A percentile compares a stretch with the other conserved stretches of the same genome.
Evolutionary conservation across 306 rosid genomes (phyloP).

Genomic region (Castanea crenata): DNA sequence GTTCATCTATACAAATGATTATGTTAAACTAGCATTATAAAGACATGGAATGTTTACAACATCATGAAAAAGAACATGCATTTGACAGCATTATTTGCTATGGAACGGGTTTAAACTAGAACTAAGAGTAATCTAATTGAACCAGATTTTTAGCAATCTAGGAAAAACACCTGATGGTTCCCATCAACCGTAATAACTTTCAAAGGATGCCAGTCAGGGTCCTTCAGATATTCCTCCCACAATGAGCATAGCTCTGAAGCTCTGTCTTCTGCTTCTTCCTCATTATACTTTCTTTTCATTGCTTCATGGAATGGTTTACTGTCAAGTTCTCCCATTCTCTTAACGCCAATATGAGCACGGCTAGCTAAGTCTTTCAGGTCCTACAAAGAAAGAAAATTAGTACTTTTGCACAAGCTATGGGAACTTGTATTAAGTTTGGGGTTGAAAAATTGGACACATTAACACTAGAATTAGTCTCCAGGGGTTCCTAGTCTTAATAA

Average conservation of each 20-base stretch:
- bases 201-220: conserved; percentile 96
- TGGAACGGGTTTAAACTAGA: conserved; percentile 9
- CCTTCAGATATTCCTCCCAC: conserved; percentile 92
- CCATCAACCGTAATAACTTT: conserved; percentile 49
- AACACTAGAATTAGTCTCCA: not conserved
- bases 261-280: conserved; percentile 73
- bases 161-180: conserved; percentile 49
- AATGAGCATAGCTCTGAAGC: conserved; percentile 85
- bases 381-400: conserved; percentile 40
- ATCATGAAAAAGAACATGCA: conserved; percentile 4
- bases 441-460: not conserved
- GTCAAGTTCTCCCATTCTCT: conserved; percentile 97
- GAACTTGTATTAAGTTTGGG: not conserved
- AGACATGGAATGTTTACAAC: conserved; percentile 7
- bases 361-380: conserved; percentile 56
- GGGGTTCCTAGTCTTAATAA: not conserved
- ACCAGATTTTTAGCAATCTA: conserved; percentile 10
- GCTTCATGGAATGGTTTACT: conserved; percentile 67
- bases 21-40: not conserved
- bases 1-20: not conserved
- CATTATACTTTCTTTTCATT: conserved; percentile 71
- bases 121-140: conserved; percentile 6
- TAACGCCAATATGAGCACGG: conserved; percentile 54
- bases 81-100: not conserved
- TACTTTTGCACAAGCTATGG: not conserved